These are phyloP conservation scores for Leishmania braziliensis DNA, from an alignment of 208 protist species.

Conservation along the genomic window DNA sequence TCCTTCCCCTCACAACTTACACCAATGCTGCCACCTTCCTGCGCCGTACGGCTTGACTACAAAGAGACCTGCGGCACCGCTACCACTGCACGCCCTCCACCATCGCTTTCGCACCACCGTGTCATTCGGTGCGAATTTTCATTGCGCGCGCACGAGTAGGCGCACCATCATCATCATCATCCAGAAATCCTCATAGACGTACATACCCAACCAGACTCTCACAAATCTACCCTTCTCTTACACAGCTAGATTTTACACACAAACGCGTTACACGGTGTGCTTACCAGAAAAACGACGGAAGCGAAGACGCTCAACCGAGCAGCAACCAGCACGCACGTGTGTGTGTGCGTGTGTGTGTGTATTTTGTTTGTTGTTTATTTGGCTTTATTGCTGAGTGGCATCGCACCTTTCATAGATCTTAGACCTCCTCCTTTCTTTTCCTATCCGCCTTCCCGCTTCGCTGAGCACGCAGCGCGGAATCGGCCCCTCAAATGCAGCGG, in stretches of 20 bases:
- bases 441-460: background rate
- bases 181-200: constrained; percentile 2
- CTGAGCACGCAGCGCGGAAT: background rate
- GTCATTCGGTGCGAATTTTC: background rate
- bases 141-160: background rate
- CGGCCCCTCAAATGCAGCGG: background rate
- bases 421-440: background rate
- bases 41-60: background rate
- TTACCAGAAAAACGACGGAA: background rate
- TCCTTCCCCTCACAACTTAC: background rate
- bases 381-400: background rate
- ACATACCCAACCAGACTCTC: background rate
- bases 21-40: background rate
- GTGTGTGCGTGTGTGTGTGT: no score
- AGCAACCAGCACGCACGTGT: background rate
- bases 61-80: background rate
- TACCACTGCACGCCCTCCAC: background rate
- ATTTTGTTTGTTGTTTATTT: background rate
- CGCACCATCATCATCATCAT: background rate
- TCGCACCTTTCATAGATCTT: background rate
- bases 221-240: background rate
- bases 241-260: background rate
- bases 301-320: background rate
- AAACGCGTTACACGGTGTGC: background rate
- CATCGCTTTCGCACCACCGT: background rate